Percentiles rank a stretch among this genome's conserved stretches.
phyloP scores from a whole-genome alignment of 1,284 basidiomycete genomes.

The Termitomyces sp. region DNA sequence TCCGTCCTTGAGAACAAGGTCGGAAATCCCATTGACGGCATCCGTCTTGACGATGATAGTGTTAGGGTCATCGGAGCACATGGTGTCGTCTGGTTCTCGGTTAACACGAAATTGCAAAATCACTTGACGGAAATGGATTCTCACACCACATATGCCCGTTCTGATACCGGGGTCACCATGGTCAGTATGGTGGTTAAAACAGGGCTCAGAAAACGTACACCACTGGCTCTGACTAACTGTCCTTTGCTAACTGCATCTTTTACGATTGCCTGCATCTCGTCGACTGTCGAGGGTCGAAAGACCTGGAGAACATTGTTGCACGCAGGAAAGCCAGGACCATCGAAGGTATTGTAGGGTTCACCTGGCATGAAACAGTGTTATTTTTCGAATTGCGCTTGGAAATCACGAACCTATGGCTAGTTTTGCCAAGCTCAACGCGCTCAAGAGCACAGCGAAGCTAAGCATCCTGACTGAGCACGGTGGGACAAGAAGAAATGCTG shows the following conservation, averaged over 20 bases:
- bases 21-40: slow-evolving; percentile 28
- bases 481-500: background rate
- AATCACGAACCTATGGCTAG: background rate
- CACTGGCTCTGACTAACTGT: slow-evolving; percentile 29
- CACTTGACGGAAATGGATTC: slow-evolving; percentile 1
- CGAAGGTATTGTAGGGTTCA: slow-evolving; percentile 30
- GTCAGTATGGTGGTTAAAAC: background rate
- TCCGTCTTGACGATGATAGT: slow-evolving; percentile 33
- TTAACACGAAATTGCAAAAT: background rate
- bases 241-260: slow-evolving; percentile 27
- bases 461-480: background rate
- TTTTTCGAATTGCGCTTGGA: too few species aligned
- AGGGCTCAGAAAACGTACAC: slow-evolving; percentile 18
- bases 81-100: slow-evolving; percentile 27
- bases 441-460: background rate
- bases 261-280: slow-evolving; percentile 28
- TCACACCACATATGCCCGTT: slow-evolving; percentile 37
- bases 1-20: slow-evolving; percentile 24
- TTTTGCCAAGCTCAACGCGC: background rate
- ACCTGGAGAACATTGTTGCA: slow-evolving; percentile 29
- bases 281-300: slow-evolving; percentile 28
- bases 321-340: slow-evolving; percentile 29
- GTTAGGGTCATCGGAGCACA: slow-evolving; percentile 32
- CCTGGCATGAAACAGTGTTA: slow-evolving; percentile 1
- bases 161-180: slow-evolving; percentile 12